phyloP scores from a whole-genome alignment of 2,329 filamentous ascomycete genomes.

The Graphiopsis chlorocephala region DNA sequence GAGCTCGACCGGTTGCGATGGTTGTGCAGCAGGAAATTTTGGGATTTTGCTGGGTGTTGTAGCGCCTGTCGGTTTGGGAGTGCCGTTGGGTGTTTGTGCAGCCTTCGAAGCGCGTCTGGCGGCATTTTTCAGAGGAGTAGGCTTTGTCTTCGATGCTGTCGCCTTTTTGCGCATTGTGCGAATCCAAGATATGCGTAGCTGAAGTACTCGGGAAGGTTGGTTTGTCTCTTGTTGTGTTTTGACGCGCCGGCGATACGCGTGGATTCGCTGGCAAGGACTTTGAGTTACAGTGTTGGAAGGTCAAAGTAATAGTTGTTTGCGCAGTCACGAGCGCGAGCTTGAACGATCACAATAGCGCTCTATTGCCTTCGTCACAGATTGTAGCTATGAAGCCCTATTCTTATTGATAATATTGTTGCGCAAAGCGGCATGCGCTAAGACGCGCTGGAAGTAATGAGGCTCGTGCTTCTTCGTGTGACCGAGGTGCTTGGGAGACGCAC shows the following conservation, averaged over 20 bases:
- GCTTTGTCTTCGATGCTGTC: background rate
- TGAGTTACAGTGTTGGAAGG: background rate
- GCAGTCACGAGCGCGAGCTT: background rate
- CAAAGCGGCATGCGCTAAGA: background rate
- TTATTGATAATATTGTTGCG: background rate
- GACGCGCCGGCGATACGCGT: conserved; percentile 1
- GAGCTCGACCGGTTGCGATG: conserved; percentile 3
- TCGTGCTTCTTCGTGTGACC: background rate
- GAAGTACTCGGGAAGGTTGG: background rate
- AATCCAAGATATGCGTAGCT: background rate
- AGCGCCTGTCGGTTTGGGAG: background rate
- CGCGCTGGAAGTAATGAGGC: background rate
- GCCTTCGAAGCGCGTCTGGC: background rate
- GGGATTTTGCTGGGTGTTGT: background rate
- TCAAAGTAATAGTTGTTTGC: background rate
- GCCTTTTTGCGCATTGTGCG: background rate
- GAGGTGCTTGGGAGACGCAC: background rate
- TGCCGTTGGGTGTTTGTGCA: background rate
- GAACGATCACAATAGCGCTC: background rate
- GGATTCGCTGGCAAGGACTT: background rate
- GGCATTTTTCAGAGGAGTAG: background rate
- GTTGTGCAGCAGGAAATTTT: background rate
- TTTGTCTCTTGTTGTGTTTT: background rate
- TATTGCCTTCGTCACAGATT: background rate
- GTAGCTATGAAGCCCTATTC: background rate